phyloP scores from a whole-genome alignment of 805 yeast genomes.

The Helenozyma baotianmanensis region DNA sequence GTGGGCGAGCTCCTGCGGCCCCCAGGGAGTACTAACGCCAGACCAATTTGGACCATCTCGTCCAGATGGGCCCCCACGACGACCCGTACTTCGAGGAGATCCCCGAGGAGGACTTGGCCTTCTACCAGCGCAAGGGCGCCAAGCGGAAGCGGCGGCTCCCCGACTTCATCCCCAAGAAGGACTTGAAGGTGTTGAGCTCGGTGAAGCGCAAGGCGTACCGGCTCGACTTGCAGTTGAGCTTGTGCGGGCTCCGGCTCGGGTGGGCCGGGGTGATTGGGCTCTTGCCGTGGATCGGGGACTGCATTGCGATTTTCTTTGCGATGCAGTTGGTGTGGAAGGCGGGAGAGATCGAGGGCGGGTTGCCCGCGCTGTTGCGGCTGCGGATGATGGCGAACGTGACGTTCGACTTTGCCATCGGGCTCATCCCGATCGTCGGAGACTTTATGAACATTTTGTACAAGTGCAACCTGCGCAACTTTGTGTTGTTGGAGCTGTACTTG shows the following conservation, averaged over 20 bases:
- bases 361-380: constrained; percentile 26
- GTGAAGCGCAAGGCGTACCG: constrained; percentile 36
- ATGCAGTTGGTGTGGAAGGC: constrained; percentile 29
- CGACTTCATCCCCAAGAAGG: constrained; percentile 28
- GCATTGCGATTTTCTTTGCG: constrained; percentile 27
- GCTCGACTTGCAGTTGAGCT: constrained; percentile 34
- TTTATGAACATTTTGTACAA: constrained; percentile 20
- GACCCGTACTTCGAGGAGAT: constrained; percentile 41
- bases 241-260: constrained; percentile 38
- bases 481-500: constrained; percentile 30
- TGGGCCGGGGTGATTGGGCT: constrained; percentile 42
- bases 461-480: constrained; percentile 23
- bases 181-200: constrained; percentile 29
- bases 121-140: constrained; percentile 39
- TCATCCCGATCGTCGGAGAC: constrained; percentile 24
- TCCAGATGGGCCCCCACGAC: constrained; percentile 25
- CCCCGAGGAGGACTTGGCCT: constrained; percentile 37
- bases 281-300: constrained; percentile 39
- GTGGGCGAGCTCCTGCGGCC: too few relatives aligned
- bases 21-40: constrained; percentile 9
- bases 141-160: constrained; percentile 36
- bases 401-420: constrained; percentile 38
- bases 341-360: constrained; percentile 32
- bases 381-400: constrained; percentile 35
- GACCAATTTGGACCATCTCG: constrained; percentile 25